These are phyloP conservation scores for Eleusine coracana DNA, from an alignment of 176 grass and related monocot species.

Conservation along the genomic window DNA sequence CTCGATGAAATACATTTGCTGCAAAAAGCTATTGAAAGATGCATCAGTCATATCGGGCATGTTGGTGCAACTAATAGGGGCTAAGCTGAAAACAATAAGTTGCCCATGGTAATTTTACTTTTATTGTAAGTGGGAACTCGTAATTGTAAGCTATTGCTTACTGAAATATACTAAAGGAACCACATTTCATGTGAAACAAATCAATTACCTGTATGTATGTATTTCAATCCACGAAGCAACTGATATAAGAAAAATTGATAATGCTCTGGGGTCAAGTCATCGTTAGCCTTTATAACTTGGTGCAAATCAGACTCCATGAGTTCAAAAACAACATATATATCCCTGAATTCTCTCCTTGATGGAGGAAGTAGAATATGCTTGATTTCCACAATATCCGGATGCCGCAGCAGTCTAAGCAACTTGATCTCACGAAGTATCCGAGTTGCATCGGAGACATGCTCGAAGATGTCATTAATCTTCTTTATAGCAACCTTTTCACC, in stretches of 20 bases:
- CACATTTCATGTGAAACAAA: conserved; percentile 37
- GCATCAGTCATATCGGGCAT: conserved; percentile 44
- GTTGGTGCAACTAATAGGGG: conserved; percentile 7
- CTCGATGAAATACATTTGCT: conserved; percentile 98
- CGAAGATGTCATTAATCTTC: conserved; percentile 98
- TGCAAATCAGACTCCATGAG: conserved; percentile 99
- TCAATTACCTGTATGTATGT: conserved; percentile 95
- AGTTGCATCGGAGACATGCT: conserved; percentile 89
- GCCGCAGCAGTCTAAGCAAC: conserved; percentile 86
- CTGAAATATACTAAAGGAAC: conserved; percentile 20
- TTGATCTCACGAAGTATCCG: conserved; percentile 96
- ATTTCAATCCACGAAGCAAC: conserved; percentile 90
- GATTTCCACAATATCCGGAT: conserved; percentile 96
- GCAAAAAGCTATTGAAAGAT: conserved; percentile 58
- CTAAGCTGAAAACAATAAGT: neutral
- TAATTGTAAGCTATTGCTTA: neutral
- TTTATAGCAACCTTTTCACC: conserved; percentile 93
- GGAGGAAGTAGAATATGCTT: conserved; percentile 95
- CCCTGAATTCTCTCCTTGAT: conserved; percentile 90
- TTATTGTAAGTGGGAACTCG: conserved; percentile 1
- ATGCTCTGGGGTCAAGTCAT: conserved; percentile 90
- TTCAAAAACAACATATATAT: conserved; percentile 98
- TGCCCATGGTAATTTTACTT: neutral
- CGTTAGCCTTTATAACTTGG: conserved; percentile 98
- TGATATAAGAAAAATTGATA: conserved; percentile 98